Conservation (phyloP, 768 basidiomycete species). For the Paxillus ammoniavirescens region DNA sequence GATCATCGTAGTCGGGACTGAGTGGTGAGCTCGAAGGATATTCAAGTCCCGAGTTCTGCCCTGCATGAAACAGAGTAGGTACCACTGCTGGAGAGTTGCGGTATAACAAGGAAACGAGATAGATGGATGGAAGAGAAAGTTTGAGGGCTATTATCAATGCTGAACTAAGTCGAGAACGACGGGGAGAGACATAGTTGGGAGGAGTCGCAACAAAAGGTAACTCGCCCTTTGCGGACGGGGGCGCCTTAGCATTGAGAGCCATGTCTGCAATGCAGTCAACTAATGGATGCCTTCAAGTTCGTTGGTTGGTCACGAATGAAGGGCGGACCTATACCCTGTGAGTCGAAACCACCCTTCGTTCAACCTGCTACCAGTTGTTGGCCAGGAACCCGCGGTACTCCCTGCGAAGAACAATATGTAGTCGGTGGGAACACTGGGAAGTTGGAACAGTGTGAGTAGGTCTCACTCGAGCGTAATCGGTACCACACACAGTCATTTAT, state of each 20-base stretch:
- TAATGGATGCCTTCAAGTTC: too few species aligned
- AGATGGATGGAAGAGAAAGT: conserved; percentile 17
- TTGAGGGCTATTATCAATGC: conserved; percentile 15
- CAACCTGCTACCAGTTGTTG: too few species aligned
- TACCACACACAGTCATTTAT: too few species aligned
- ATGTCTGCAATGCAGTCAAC: conserved; percentile 1
- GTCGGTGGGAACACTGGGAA: too few species aligned
- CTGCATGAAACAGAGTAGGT: neutral
- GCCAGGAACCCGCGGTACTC: too few species aligned
- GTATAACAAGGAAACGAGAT: conserved; percentile 18
- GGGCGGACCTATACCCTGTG: too few species aligned
- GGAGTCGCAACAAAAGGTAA: conserved; percentile 13
- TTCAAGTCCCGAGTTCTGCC: neutral
- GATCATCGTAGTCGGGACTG: conserved; percentile 25
- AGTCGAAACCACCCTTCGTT: too few species aligned
- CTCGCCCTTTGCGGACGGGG: conserved; percentile 17
- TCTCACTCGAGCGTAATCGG: too few species aligned
- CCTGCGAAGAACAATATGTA: too few species aligned
- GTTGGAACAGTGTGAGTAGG: too few species aligned
- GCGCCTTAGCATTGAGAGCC: conserved; percentile 10
- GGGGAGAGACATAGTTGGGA: neutral
- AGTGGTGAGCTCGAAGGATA: conserved; percentile 6
- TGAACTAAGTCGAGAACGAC: conserved; percentile 1
- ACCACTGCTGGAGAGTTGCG: conserved; percentile 1
- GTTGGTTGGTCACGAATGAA: too few species aligned